These are phyloP conservation scores for Gnomoniopsis sp. DNA, from an alignment of 2,329 filamentous ascomycete genomes.

Conservation along the genomic window DNA sequence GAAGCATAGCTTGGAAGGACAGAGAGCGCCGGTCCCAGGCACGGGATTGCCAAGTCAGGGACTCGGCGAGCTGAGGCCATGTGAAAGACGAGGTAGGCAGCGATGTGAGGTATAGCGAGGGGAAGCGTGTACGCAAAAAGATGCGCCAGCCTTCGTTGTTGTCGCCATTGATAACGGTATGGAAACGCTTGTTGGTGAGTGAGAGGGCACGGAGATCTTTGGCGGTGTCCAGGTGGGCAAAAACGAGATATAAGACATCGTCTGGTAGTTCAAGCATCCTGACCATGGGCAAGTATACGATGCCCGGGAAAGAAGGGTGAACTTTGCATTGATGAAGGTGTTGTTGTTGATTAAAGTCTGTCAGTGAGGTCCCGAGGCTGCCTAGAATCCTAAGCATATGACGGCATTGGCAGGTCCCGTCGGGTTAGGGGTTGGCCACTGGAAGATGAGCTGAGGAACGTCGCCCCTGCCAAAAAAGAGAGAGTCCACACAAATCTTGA, in stretches of 20 bases:
- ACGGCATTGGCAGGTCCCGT: too few relatives aligned
- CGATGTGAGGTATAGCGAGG: slow-evolving; percentile 33
- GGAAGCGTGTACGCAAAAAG: slow-evolving; percentile 45
- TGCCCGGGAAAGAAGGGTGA: background rate
- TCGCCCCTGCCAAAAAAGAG: too few relatives aligned
- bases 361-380: too few relatives aligned
- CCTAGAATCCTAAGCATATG: too few relatives aligned
- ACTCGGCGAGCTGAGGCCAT: slow-evolving; percentile 40
- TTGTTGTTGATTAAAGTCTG: too few relatives aligned
- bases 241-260: slow-evolving; percentile 47
- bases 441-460: too few relatives aligned
- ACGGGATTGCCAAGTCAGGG: slow-evolving; percentile 47
- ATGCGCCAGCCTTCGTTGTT: slow-evolving; percentile 45
- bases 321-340: too few relatives aligned
- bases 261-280: slow-evolving; percentile 41
- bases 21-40: slow-evolving; percentile 50
- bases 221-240: slow-evolving; percentile 46
- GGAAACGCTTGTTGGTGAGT: slow-evolving; percentile 35
- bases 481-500: too few relatives aligned
- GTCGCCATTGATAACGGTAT: slow-evolving; percentile 30
- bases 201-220: slow-evolving; percentile 42
- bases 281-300: background rate
- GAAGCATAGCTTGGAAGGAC: slow-evolving; percentile 33
- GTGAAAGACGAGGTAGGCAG: slow-evolving; percentile 2
- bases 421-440: too few relatives aligned